Evolutionary conservation across 805 yeast genomes (phyloP).

Genomic region (Starmerella lactis-condensi): DNA sequence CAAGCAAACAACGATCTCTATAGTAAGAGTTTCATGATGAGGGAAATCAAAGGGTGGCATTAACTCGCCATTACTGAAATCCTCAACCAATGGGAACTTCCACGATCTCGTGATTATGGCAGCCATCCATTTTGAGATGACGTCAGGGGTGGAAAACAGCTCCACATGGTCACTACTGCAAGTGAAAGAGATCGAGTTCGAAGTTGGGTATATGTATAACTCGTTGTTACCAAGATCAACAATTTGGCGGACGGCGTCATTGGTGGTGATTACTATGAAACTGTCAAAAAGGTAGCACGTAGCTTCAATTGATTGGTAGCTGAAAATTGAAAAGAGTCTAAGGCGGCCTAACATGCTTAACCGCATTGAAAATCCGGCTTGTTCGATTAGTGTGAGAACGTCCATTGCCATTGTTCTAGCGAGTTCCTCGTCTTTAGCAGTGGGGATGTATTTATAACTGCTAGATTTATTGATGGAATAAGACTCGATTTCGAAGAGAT

Average conservation of each 20-base stretch:
- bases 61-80: neutral
- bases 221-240: constrained; percentile 2
- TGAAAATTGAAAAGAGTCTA: neutral
- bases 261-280: constrained; percentile 1
- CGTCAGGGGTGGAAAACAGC: neutral
- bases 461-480: neutral
- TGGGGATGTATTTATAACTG: neutral
- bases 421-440: constrained; percentile 1
- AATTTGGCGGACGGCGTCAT: constrained; percentile 5
- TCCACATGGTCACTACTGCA: neutral
- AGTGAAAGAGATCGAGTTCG: neutral
- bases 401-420: neutral
- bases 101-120: constrained; percentile 3
- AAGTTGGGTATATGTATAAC: neutral
- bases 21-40: neutral
- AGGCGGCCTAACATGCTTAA: neutral
- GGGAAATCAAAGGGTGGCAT: constrained; percentile 1
- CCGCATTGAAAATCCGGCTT: neutral
- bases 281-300: constrained; percentile 6
- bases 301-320: neutral
- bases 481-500: constrained; percentile 1
- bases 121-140: constrained; percentile 5
- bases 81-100: constrained; percentile 2
- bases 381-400: constrained; percentile 1
- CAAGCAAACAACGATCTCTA: constrained; percentile 6